Percentiles rank a stretch among this genome's conserved stretches.
phyloP scores from a whole-genome alignment of 495 filamentous ascomycete species.

The Choiromyces venosus region DNA sequence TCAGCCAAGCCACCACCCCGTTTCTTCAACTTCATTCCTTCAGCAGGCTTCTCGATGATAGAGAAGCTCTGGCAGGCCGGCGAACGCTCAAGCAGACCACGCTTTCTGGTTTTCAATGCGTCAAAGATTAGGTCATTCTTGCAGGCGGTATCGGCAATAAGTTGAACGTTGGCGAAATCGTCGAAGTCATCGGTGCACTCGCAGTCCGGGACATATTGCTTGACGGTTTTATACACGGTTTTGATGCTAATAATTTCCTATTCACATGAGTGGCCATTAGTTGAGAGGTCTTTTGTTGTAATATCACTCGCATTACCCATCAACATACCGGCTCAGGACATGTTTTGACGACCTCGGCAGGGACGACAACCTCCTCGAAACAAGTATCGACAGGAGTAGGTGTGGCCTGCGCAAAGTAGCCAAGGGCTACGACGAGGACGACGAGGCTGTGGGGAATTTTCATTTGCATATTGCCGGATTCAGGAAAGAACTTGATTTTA shows the following conservation, averaged over 20 bases:
- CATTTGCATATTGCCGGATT: constrained; percentile 35
- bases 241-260: constrained; percentile 31
- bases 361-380: constrained; percentile 21
- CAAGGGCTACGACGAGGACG: constrained; percentile 34
- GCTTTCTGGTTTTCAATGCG: constrained; percentile 17
- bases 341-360: constrained; percentile 23
- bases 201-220: constrained; percentile 26
- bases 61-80: constrained; percentile 31
- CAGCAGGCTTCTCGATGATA: constrained; percentile 17
- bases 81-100: constrained; percentile 20
- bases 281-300: too few relatives aligned
- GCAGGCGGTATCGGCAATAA: constrained; percentile 32
- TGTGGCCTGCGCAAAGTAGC: constrained; percentile 31
- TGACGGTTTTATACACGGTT: constrained; percentile 30
- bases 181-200: constrained; percentile 31
- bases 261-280: neutral
- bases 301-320: too few relatives aligned
- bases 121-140: constrained; percentile 23
- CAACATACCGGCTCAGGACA: constrained; percentile 26
- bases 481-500: too few relatives aligned
- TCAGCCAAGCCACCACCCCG: constrained; percentile 25
- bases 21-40: constrained; percentile 6
- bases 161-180: constrained; percentile 35
- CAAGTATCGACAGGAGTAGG: constrained; percentile 10
- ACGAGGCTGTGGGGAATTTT: constrained; percentile 35